These are phyloP conservation scores for Coffea humblotiana DNA, from an alignment of 305 asterid genomes.

Conservation along the genomic window DNA sequence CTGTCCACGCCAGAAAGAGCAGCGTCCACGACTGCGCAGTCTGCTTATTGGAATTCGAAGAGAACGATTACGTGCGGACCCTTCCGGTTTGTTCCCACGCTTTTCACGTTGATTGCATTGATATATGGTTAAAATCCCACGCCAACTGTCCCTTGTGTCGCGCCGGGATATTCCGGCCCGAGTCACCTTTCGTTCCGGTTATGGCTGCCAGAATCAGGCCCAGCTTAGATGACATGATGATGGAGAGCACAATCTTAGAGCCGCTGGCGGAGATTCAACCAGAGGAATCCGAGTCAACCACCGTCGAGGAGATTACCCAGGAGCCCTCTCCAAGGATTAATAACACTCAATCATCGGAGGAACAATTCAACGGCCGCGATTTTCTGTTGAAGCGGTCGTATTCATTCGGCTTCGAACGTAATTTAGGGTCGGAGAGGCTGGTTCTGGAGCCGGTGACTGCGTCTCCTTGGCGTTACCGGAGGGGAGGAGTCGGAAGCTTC, in stretches of 20 bases:
- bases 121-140: conserved; percentile 85
- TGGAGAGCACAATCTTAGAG: conserved; percentile 55
- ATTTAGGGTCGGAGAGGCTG: conserved; percentile 73
- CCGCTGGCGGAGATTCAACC: conserved; percentile 47
- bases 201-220: conserved; percentile 90
- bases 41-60: conserved; percentile 81
- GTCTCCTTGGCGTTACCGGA: conserved; percentile 91
- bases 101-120: conserved; percentile 93
- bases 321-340: conserved; percentile 58
- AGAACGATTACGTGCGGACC: conserved; percentile 75
- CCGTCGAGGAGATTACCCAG: conserved; percentile 58
- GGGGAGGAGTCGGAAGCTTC: conserved; percentile 53
- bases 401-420: conserved; percentile 86
- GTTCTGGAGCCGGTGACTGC: conserved; percentile 77
- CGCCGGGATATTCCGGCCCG: conserved; percentile 64
- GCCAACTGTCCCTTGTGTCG: conserved; percentile 95
- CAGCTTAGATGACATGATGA: conserved; percentile 64
- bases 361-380: conserved; percentile 60
- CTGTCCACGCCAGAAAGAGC: conserved; percentile 53
- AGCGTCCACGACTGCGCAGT: conserved; percentile 78
- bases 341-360: conserved; percentile 50
- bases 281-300: conserved; percentile 48
- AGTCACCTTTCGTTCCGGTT: conserved; percentile 78
- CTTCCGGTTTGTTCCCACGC: conserved; percentile 82
- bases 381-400: conserved; percentile 83